These are phyloP conservation scores for Yamadazyma siamensis DNA, from an alignment of 1,139 yeast species.

Conservation along the genomic window DNA sequence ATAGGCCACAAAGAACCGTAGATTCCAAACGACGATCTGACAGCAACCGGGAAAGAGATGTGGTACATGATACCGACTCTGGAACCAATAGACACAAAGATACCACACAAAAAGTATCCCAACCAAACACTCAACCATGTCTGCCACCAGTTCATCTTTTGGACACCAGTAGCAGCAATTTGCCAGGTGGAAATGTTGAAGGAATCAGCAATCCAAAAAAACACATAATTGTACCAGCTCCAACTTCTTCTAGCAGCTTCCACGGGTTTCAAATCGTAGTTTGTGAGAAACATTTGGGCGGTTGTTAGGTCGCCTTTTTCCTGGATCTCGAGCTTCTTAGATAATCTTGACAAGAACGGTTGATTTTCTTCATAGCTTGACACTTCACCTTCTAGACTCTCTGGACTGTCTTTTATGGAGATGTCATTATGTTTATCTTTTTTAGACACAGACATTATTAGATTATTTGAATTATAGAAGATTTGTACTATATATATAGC, in stretches of 20 bases:
- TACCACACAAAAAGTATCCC: constrained; percentile 59
- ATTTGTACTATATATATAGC: too few species aligned
- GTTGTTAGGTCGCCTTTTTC: constrained; percentile 34
- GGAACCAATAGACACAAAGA: constrained; percentile 61
- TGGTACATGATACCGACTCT: constrained; percentile 74
- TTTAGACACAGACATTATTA: background rate
- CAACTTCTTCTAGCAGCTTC: constrained; percentile 66
- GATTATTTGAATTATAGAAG: too few species aligned
- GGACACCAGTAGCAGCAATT: constrained; percentile 79
- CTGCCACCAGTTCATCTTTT: constrained; percentile 80
- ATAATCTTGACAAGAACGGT: constrained; percentile 15
- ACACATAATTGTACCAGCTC: constrained; percentile 77
- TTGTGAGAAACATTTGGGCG: constrained; percentile 59
- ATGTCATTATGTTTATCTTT: background rate
- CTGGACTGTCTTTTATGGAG: constrained; percentile 7
- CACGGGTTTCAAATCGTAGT: constrained; percentile 75
- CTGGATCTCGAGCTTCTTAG: constrained; percentile 21
- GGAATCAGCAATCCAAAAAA: constrained; percentile 84
- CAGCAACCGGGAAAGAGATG: constrained; percentile 73
- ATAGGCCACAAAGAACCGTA: constrained; percentile 82
- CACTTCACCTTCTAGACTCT: constrained; percentile 13
- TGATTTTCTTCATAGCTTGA: constrained; percentile 11
- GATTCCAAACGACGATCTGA: constrained; percentile 72
- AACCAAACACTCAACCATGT: constrained; percentile 84
- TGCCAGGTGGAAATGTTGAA: constrained; percentile 90